A percentile compares a stretch with the other conserved stretches of the same genome.
These are phyloP conservation scores for Russula abietina DNA, from an alignment of 768 basidiomycete species.

Conservation along the genomic window DNA sequence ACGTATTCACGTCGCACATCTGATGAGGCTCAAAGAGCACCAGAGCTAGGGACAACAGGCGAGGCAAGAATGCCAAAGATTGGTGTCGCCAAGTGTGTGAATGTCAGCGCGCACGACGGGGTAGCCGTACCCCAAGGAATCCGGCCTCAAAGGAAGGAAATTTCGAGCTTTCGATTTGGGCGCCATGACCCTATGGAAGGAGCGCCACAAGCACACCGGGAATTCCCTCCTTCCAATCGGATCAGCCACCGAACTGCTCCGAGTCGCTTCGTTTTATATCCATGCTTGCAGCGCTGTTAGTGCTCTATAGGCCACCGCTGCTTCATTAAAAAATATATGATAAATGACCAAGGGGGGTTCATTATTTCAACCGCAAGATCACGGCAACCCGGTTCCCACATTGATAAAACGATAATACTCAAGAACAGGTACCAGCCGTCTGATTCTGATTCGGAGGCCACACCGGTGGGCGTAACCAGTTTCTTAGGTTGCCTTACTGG, in stretches of 20 bases:
- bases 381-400: not conserved
- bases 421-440: not conserved
- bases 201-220: not conserved
- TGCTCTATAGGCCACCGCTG: not conserved
- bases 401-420: not conserved
- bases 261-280: not conserved
- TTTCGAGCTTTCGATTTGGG: not conserved
- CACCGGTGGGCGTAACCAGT: not conserved
- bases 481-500: constrained; percentile 2
- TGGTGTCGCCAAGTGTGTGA: not conserved
- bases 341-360: not conserved
- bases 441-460: not conserved
- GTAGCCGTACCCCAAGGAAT: not conserved
- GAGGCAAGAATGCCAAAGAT: not conserved
- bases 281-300: not conserved
- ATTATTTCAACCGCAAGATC: not conserved
- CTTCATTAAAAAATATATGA: not conserved
- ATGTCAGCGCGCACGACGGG: not conserved
- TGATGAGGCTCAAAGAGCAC: not conserved
- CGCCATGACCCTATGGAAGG: not conserved
- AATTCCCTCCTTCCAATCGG: not conserved
- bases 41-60: not conserved
- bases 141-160: not conserved
- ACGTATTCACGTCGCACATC: not conserved
- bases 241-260: not conserved